Evolutionary conservation across 768 basidiomycete species (phyloP).

Genomic region (Omphalotus guepiniiformis): DNA sequence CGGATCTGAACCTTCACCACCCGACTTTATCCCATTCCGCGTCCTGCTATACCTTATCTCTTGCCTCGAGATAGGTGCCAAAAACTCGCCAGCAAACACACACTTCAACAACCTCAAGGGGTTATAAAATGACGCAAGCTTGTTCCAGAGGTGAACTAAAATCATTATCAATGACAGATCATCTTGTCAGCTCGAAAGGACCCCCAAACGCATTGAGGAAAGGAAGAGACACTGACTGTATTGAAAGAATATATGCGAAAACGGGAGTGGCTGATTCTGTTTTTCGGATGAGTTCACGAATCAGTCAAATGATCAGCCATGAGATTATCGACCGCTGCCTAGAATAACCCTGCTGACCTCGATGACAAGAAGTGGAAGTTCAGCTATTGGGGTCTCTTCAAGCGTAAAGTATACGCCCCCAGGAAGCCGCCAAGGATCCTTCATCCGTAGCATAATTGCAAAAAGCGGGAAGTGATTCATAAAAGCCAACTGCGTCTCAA

Average conservation of each 20-base stretch:
- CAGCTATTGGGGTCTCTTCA: slow-evolving; percentile 14
- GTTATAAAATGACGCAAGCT: slow-evolving; percentile 52
- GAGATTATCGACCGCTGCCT: neutral
- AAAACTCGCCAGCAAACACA: slow-evolving; percentile 43
- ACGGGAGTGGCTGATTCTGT: slow-evolving; percentile 51
- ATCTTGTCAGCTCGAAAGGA: neutral
- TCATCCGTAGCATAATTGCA: slow-evolving; percentile 74
- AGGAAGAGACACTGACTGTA: slow-evolving; percentile 39
- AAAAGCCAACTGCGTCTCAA: slow-evolving; percentile 67
- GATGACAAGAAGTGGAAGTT: slow-evolving; percentile 11
- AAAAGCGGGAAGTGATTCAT: slow-evolving; percentile 95
- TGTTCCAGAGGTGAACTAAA: slow-evolving; percentile 45
- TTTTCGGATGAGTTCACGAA: no score
- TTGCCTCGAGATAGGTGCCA: slow-evolving; percentile 42
- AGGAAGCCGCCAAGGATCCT: slow-evolving; percentile 81
- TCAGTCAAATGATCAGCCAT: neutral
- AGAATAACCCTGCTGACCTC: neutral
- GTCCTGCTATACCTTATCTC: slow-evolving; percentile 26
- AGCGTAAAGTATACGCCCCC: slow-evolving; percentile 31
- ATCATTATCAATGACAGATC: no score
- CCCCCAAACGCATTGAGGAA: neutral
- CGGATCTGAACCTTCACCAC: neutral
- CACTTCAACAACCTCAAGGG: slow-evolving; percentile 49
- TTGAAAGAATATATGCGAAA: slow-evolving; percentile 52
- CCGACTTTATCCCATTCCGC: neutral